Conservation (phyloP, 83 land plant species). For the Thuja plicata region DNA sequence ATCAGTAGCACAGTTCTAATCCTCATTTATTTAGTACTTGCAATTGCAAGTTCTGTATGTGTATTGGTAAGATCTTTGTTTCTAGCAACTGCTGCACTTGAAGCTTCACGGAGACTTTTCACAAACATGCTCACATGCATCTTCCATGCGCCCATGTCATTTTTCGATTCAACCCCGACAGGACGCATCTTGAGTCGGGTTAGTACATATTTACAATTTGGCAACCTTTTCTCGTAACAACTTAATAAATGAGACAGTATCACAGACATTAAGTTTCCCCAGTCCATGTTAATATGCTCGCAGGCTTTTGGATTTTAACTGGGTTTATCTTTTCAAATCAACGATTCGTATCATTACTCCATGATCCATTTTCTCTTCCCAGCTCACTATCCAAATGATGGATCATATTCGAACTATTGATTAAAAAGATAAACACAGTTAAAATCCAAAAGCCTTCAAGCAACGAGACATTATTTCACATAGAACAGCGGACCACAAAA, state of each 20-base stretch:
- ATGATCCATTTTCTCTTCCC: too few relatives aligned
- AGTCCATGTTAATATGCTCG: too few relatives aligned
- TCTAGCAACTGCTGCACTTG: constrained; percentile 47
- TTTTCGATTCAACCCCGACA: constrained; percentile 90
- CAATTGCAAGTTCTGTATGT: constrained; percentile 66
- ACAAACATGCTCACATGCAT: constrained; percentile 58
- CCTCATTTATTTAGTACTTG: constrained; percentile 54
- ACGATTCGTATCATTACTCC: too few relatives aligned
- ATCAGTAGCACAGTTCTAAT: constrained; percentile 31
- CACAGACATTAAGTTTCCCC: too few relatives aligned
- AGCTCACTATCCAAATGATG: too few relatives aligned
- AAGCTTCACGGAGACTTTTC: constrained; percentile 73
- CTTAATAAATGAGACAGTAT: background rate
- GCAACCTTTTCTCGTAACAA: background rate
- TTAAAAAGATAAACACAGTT: too few relatives aligned
- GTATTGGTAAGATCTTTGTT: constrained; percentile 54
- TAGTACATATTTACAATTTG: constrained; percentile 18
- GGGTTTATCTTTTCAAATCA: too few relatives aligned
- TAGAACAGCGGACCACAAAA: background rate
- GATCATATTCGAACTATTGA: too few relatives aligned
- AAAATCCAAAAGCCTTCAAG: too few relatives aligned
- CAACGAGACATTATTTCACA: background rate
- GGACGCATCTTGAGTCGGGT: constrained; percentile 89
- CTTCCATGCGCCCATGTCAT: constrained; percentile 91
- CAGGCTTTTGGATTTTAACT: too few relatives aligned